Evolutionary conservation across 2,329 filamentous ascomycete species (phyloP).

Genomic region (Fusarium mangiferae): DNA sequence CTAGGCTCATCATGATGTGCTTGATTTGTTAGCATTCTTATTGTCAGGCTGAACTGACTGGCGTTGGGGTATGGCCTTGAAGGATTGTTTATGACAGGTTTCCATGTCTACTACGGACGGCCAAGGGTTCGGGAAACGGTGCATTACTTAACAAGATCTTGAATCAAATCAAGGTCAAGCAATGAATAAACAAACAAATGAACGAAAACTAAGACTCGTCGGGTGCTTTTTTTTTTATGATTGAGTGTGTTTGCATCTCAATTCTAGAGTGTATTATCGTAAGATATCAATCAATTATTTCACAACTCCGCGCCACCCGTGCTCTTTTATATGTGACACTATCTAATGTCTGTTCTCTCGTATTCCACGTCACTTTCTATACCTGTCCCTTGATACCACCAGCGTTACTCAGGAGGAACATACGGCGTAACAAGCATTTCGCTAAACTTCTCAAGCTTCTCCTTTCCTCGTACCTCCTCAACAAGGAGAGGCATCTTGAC

Average conservation of each 20-base stretch:
- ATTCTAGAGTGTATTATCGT: conserved; percentile 19
- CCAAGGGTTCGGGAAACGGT: background rate
- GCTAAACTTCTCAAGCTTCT: conserved; percentile 90
- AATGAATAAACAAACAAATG: conserved; percentile 30
- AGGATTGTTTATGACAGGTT: background rate
- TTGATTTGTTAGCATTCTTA: conserved; percentile 28
- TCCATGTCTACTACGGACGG: conserved; percentile 22
- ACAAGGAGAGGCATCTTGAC: conserved; percentile 97
- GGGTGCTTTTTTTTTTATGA: conserved; percentile 34
- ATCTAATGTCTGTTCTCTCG: conserved; percentile 5
- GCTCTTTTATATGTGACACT: conserved; percentile 17
- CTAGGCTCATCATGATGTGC: conserved; percentile 1
- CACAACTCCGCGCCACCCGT: conserved; percentile 29
- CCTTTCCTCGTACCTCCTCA: conserved; percentile 95
- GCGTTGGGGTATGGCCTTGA: conserved; percentile 24
- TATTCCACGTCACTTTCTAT: conserved; percentile 3
- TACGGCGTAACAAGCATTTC: conserved; percentile 84
- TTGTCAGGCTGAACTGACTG: conserved; percentile 29
- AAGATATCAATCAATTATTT: conserved; percentile 23
- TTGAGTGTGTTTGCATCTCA: conserved; percentile 4
- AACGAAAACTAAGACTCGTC: conserved; percentile 3
- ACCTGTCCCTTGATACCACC: background rate
- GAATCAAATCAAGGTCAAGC: conserved; percentile 12
- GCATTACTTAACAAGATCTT: conserved; percentile 14
- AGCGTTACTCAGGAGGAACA: conserved; percentile 66